Evolutionary conservation across 495 filamentous ascomycete genomes (phyloP), one percentile per base, ranked within the genome.

Genomic region (Immersiella caudata): DNA sequence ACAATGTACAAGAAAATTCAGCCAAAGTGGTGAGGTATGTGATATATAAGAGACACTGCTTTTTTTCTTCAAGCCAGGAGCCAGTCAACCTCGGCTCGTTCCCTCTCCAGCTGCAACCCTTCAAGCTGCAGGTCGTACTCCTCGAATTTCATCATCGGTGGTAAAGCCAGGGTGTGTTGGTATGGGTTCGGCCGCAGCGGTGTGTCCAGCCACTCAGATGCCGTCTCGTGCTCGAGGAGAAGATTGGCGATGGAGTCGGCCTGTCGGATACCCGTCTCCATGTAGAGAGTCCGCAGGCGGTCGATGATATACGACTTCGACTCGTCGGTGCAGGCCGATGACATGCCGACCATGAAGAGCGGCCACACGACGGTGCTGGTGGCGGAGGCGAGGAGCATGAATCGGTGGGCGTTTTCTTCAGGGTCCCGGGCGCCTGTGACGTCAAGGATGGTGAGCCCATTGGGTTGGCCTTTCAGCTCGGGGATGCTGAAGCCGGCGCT

Each of bases 311-410:
- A 80, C 2, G 59, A 51, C 57, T 74, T 74, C 57, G 72, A 68
- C 26, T 71, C 68, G 8, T 65, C 67, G 0, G 68, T 70, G 67
- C 78, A 79, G 1, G 69, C 73, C 14, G 74, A 75, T 35, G 77
- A 77, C 77, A 79, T 78, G 35, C 76, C 78, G 1, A 73, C 72
- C 9, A 76, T 67, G 55, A 77, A 80, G 7, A 80, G 72, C n/a
- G 78, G 76, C 74, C 74, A 79, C 18, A 80, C 71, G 18, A 79
- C 64, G 27, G 73, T 74, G 69, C 76, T 77, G 16, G 76, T 76
- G 0, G 78, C 77, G 40, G 76, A 76, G 2, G 74, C 76, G 0
- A 80, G 70, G 5, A 75, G 69, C 71, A 78, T 74, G 69, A 77
- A 78, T 26, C 78, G 64, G 12, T 62, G 71, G 2, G 74, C 71